phyloP scores from a whole-genome alignment of 768 basidiomycete species.

The Kwoniella pini region DNA sequence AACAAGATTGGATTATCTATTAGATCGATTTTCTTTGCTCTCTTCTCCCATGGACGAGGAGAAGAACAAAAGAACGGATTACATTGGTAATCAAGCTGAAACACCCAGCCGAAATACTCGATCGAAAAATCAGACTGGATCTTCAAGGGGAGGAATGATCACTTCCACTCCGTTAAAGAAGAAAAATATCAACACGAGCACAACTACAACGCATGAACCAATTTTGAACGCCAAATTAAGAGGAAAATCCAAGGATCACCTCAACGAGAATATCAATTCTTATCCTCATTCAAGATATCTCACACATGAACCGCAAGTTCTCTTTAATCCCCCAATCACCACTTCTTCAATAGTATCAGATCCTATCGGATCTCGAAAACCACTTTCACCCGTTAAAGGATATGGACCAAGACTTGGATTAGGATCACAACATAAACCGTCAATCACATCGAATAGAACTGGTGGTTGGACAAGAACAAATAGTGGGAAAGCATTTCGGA shows the following conservation, averaged over 20 bases:
- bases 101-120: conserved; percentile 10
- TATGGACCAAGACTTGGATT: conserved; percentile 15
- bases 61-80: background rate
- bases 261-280: too few relatives aligned
- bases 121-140: background rate
- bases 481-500: conserved; percentile 13
- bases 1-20: conserved; percentile 17
- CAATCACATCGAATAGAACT: background rate
- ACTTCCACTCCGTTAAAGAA: conserved; percentile 2
- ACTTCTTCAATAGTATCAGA: background rate
- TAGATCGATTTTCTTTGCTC: conserved; percentile 12
- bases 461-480: conserved; percentile 8
- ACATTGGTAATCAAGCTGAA: background rate
- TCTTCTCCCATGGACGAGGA: conserved; percentile 9
- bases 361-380: background rate
- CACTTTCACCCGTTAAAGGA: conserved; percentile 16
- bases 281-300: too few relatives aligned
- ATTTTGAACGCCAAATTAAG: background rate
- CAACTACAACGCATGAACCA: background rate
- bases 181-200: background rate
- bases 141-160: background rate
- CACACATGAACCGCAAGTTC: too few relatives aligned
- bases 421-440: conserved; percentile 11
- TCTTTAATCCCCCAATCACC: background rate
- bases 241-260: too few relatives aligned